Evolutionary conservation across 192 early-diverging fungal species (phyloP).

Genomic region (Rhizophagus prolifer): DNA sequence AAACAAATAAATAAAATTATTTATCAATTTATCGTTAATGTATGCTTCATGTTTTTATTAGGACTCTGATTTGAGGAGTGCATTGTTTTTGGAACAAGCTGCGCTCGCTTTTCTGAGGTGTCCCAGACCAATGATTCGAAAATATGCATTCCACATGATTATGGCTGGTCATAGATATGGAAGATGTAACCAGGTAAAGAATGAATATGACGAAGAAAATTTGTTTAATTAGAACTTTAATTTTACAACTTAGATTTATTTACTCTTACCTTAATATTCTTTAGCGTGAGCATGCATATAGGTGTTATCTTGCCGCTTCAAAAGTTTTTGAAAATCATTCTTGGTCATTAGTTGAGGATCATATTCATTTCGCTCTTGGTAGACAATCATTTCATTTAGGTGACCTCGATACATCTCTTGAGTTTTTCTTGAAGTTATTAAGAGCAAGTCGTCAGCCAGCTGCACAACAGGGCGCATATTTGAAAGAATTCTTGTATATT

Average conservation of each 20-base stretch:
- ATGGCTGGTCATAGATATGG: slow-evolving; percentile 82
- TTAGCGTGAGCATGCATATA: slow-evolving; percentile 71
- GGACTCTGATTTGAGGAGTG: slow-evolving; percentile 76
- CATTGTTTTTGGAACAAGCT: slow-evolving; percentile 87
- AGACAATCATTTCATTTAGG: slow-evolving; percentile 76
- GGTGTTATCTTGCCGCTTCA: slow-evolving; percentile 71
- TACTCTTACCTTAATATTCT: not conserved
- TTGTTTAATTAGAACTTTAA: not conserved
- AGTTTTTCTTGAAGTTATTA: slow-evolving; percentile 78
- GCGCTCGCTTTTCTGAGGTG: slow-evolving; percentile 73
- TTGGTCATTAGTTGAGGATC: slow-evolving; percentile 85
- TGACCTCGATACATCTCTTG: slow-evolving; percentile 70
- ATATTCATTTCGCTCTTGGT: slow-evolving; percentile 86
- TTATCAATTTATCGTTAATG: not conserved
- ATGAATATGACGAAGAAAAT: not conserved
- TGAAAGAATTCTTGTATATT: slow-evolving; percentile 76
- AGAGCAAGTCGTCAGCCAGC: slow-evolving; percentile 62
- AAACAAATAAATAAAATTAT: not conserved
- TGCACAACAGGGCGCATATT: slow-evolving; percentile 63
- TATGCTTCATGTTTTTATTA: slow-evolving; percentile 20
- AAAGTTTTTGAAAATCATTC: slow-evolving; percentile 55
- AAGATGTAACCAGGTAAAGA: slow-evolving; percentile 70
- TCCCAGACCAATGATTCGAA: slow-evolving; percentile 71
- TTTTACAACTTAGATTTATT: not conserved
- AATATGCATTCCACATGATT: slow-evolving; percentile 88